Evolutionary conservation across 306 rosid genomes (phyloP), one percentile per base, ranked within the genome.

Genomic region (Malus orientalis): DNA sequence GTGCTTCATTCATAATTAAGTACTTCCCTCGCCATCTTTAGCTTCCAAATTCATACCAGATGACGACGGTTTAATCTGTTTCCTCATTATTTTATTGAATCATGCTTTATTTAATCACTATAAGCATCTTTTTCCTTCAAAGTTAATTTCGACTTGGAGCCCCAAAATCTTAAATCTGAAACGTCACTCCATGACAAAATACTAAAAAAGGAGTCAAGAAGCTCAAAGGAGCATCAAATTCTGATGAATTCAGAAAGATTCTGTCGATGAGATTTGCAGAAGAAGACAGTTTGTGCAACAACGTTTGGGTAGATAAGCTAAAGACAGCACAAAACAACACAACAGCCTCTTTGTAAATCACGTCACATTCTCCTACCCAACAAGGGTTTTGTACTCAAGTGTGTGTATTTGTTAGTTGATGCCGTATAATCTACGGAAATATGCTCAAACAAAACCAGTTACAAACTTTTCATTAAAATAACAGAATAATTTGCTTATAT

Each of bases 281-380:
- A 88, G 16, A 82, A 76, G 91, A 85, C 91, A 85, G 63, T 40
- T 11, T 72, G 10, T 20, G 45, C 5, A 47, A 60, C 20, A 69
- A 70, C 32, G 73, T 71, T 71, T 80, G 64, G 77, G 20, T 55
- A 67, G 64, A 32, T 23, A 63, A 63, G 49, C 61, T 44, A 3
- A 55, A 76, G 81, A 86, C 89, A 88, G 79, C 55, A 49, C 20
- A 5, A 49, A 18, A 49, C 20, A 15, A 49, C 55, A 49, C 20
- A 80, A 66, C 74, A 75, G 77, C 78, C 33, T n/a, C 83, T 75
- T 80, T 25, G 80, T 44, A 67, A 54, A 29, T 44, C 53, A 59
- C 83, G 76, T 64, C 76, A 55, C 76, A 65, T 33, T 36, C 70
- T 61, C 74, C 40, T 59, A 71, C 76, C 78, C 40, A 76, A 73